Evolutionary conservation across 345 rosid species (phyloP).

Genomic region (Lepidium didymum): DNA sequence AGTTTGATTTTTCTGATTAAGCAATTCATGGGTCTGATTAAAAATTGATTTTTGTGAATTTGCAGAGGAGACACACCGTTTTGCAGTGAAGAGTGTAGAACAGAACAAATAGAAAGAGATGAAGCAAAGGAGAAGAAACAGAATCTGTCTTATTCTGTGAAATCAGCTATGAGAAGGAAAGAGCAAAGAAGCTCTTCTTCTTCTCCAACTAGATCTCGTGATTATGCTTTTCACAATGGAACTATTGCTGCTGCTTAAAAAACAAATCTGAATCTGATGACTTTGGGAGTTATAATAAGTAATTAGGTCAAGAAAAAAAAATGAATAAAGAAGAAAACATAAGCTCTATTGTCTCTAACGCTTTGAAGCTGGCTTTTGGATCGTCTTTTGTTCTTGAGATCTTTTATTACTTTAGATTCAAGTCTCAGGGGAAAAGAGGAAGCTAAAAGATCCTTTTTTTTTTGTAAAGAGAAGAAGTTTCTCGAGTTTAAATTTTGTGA

Average conservation of each 20-base stretch:
- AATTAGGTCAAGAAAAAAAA: neutral
- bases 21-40: neutral
- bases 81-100: conserved; percentile 84
- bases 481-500: conserved; percentile 6
- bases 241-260: conserved; percentile 31
- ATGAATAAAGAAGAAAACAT: neutral
- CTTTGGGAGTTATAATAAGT: neutral
- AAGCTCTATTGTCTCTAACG: neutral
- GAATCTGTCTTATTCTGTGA: conserved; percentile 62
- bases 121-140: conserved; percentile 54
- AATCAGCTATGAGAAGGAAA: conserved; percentile 40
- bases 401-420: conserved; percentile 1
- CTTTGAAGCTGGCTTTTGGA: conserved; percentile 5
- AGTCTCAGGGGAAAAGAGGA: neutral
- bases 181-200: conserved; percentile 26
- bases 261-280: neutral
- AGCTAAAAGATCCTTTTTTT: conserved; percentile 9
- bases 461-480: neutral
- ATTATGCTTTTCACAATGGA: conserved; percentile 22
- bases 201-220: conserved; percentile 29
- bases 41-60: conserved; percentile 11
- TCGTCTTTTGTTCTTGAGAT: conserved; percentile 4
- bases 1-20: neutral
- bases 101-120: conserved; percentile 74
- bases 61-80: conserved; percentile 88